These are phyloP conservation scores for Colletotrichum brevisporum DNA, from an alignment of 2,329 filamentous ascomycete genomes.

Conservation along the genomic window DNA sequence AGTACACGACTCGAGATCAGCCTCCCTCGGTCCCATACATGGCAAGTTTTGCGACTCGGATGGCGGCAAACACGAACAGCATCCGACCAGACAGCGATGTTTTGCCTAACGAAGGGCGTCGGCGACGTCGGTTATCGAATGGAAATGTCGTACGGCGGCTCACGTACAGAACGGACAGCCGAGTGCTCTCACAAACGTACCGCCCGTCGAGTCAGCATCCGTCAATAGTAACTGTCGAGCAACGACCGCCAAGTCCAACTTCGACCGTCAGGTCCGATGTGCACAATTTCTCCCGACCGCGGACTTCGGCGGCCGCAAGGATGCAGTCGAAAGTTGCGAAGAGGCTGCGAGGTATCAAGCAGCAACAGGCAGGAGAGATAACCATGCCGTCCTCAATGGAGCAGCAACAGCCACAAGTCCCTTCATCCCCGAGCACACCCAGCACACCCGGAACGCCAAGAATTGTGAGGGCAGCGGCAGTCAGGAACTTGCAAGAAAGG, in stretches of 20 bases:
- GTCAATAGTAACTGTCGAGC: not conserved
- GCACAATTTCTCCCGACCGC: constrained; percentile 36
- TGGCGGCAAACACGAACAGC: not conserved
- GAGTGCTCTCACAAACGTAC: constrained; percentile 1
- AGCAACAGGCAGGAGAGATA: not conserved
- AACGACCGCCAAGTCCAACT: not conserved
- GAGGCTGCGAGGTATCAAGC: constrained; percentile 7
- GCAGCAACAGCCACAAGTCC: not conserved
- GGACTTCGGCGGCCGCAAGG: constrained; percentile 31
- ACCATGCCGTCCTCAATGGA: not conserved
- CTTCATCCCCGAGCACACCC: not conserved
- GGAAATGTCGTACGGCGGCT: not conserved
- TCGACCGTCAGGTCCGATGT: constrained; percentile 8
- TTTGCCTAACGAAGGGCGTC: constrained; percentile 24
- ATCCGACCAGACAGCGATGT: constrained; percentile 19
- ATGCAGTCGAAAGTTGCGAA: constrained; percentile 32
- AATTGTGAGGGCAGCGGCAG: constrained; percentile 12
- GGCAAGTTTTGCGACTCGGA: not conserved
- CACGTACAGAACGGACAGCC: not conserved
- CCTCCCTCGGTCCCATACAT: not conserved
- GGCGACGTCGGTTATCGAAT: constrained; percentile 6
- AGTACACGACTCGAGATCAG: not conserved
- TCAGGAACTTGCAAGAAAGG: constrained; percentile 5
- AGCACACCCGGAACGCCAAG: constrained; percentile 8
- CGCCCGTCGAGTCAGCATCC: constrained; percentile 3